Evolutionary conservation across 495 filamentous ascomycete genomes (phyloP).

Genomic region (Tuber melanosporum): DNA sequence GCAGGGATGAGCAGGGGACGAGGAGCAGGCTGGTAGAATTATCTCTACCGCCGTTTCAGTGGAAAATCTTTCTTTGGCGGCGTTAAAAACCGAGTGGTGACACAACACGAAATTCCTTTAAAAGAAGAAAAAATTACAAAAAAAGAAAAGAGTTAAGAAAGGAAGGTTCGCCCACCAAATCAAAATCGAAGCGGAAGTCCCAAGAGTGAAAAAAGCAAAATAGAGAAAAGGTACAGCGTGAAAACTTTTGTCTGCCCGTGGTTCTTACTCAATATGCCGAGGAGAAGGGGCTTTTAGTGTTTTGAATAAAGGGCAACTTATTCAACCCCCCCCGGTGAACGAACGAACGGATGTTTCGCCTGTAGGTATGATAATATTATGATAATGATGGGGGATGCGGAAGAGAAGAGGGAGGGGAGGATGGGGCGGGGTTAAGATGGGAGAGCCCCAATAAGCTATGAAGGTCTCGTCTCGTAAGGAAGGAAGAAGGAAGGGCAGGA

Average conservation of each 20-base stretch:
- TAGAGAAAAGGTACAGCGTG: not conserved
- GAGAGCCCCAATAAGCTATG: not conserved
- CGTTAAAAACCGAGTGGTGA: not conserved
- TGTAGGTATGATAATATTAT: not conserved
- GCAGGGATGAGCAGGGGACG: conserved; percentile 16
- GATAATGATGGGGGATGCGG: not conserved
- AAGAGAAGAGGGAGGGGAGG: not conserved
- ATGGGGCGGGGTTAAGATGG: not conserved
- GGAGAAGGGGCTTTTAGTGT: not conserved
- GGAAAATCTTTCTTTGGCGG: not conserved
- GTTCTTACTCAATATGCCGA: not conserved
- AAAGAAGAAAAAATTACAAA: not conserved
- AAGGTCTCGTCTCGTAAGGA: not conserved
- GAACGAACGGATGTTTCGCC: not conserved
- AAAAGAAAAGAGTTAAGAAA: not conserved
- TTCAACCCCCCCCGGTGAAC: not conserved
- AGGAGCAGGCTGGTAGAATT: conserved; percentile 6
- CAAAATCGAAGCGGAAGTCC: not conserved
- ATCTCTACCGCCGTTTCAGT: not conserved
- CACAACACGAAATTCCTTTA: not conserved
- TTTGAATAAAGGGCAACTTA: not conserved
- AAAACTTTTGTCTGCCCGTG: not conserved
- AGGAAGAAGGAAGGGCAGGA: not conserved
- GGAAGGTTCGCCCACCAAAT: not conserved
- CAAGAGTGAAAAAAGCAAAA: not conserved